Evolutionary conservation across 192 early-diverging fungal genomes (phyloP).

Genomic region (Diversispora eburnea): DNA sequence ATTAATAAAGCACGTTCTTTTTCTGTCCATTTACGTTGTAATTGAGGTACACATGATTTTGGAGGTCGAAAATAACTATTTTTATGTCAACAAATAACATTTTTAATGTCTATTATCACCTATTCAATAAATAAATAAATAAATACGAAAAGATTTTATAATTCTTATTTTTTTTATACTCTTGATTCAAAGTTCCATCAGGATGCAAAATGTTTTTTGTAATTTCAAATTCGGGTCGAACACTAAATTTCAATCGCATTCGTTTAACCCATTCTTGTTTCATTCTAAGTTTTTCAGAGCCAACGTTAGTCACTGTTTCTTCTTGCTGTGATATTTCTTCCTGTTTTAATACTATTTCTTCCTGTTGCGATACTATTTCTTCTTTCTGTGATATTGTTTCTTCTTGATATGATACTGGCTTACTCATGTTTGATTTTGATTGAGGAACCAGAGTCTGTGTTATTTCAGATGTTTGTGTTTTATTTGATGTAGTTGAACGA

Average conservation of each 20-base stretch:
- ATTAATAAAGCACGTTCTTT: conserved; percentile 71
- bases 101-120: neutral
- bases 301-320: neutral
- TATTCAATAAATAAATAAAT: neutral
- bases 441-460: too few species aligned
- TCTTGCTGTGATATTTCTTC: neutral
- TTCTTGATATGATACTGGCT: too few species aligned
- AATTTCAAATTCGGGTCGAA: conserved; percentile 75
- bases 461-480: too few species aligned
- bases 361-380: too few species aligned
- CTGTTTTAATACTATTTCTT: too few species aligned
- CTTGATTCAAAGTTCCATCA: conserved; percentile 86
- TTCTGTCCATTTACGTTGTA: conserved; percentile 77
- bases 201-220: conserved; percentile 80
- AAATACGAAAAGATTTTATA: conserved; percentile 6
- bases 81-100: neutral
- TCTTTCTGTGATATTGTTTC: too few species aligned
- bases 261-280: conserved; percentile 72
- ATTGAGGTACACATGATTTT: conserved; percentile 51
- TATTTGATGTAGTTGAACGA: too few species aligned
- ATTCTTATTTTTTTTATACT: conserved; percentile 41
- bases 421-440: too few species aligned
- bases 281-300: neutral
- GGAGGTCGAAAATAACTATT: conserved; percentile 73
- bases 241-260: conserved; percentile 82